Percentiles rank a stretch among this genome's conserved stretches.
phyloP scores from a whole-genome alignment of 495 filamentous ascomycete species.

The Talaromyces stipitatus region DNA sequence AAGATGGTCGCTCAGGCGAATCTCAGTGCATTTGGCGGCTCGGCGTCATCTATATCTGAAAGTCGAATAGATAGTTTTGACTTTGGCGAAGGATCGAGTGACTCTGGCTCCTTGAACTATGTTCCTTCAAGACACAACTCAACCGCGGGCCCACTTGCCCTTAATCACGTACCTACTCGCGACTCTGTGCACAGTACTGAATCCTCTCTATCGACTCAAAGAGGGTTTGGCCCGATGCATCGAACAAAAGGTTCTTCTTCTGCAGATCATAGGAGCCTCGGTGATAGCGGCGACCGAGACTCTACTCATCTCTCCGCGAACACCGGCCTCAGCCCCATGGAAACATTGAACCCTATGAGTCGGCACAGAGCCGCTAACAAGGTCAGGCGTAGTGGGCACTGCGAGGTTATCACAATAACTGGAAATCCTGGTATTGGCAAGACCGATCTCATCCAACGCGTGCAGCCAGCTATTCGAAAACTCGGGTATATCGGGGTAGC shows the following conservation, averaged over 20 bases:
- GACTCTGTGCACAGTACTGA: constrained; percentile 31
- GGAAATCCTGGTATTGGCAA: constrained; percentile 78
- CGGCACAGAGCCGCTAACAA: constrained; percentile 44
- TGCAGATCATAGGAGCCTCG: constrained; percentile 31
- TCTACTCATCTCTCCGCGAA: constrained; percentile 19
- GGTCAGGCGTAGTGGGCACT: constrained; percentile 56
- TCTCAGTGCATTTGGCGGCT: constrained; percentile 39
- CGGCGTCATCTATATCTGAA: constrained; percentile 51
- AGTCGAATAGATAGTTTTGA: constrained; percentile 47
- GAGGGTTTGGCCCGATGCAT: constrained; percentile 11
- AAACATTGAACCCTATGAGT: constrained; percentile 21
- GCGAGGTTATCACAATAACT: constrained; percentile 71
- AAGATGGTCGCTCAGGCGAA: constrained; percentile 28
- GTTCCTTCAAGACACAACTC: constrained; percentile 31
- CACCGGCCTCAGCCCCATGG: constrained; percentile 22
- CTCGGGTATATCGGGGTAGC: constrained; percentile 75
- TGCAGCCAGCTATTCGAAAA: constrained; percentile 64
- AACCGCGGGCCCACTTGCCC: constrained; percentile 21
- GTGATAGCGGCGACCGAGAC: constrained; percentile 30
- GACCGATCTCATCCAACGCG: constrained; percentile 70
- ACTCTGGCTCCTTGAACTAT: constrained; percentile 45
- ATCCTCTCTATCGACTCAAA: constrained; percentile 25
- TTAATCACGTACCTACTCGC: constrained; percentile 25
- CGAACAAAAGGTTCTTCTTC: constrained; percentile 21
- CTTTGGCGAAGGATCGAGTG: constrained; percentile 40